Evolutionary conservation across 139 green algal species (phyloP), one percentile per base, ranked within the genome.

Genomic region (Edaphochlamys debaryana): DNA sequence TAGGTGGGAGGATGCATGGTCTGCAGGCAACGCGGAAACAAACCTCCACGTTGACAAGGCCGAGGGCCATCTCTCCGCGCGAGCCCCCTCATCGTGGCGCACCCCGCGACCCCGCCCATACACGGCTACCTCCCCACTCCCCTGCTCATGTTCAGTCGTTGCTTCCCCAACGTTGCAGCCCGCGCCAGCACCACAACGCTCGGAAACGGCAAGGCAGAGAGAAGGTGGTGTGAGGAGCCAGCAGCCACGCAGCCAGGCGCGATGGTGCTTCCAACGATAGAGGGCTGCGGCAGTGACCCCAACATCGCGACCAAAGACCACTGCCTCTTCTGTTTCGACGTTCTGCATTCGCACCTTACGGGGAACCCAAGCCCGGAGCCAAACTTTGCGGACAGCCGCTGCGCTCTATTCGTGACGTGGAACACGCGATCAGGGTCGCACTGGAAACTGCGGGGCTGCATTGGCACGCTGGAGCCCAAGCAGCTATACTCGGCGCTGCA

Each of bases 361-460:
- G 82, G 87, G 27, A 38, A 64, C 17, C 9, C 79, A 9, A 34
- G n/a, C 8, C 90, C 80, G 27, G 63, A 66, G 7, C 71, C 91
- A 0, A 56, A 58, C n/a, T 94, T 94, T 74, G 82, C 80, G 9
- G 86, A 95, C 22, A 79, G 38, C 0, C 42, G 80, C 36, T 94
- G 76, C 32, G 91, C 94, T 0, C 58, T 97, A 7, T 97, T 97
- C 79, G 94, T 97, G 11, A 97, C 92, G 0, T 97, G 94, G 94
- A 96, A 94, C 77, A 96, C 95, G 48, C 41, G 41, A 4, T 40
- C 32, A 5, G 60, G 30, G 13, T 58, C 37, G 23, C 38, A 50
- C 48, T 64, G 50, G 36, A 85, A 87, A 27, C 79, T 98, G 66
- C 89, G 94, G 4, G 95, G 95, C 34, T 98, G 95, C 84, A 97